Percentiles rank a stretch among this genome's conserved stretches.
phyloP scores from a whole-genome alignment of 106 monocot genomes.

The Dactylorhiza incarnata region DNA sequence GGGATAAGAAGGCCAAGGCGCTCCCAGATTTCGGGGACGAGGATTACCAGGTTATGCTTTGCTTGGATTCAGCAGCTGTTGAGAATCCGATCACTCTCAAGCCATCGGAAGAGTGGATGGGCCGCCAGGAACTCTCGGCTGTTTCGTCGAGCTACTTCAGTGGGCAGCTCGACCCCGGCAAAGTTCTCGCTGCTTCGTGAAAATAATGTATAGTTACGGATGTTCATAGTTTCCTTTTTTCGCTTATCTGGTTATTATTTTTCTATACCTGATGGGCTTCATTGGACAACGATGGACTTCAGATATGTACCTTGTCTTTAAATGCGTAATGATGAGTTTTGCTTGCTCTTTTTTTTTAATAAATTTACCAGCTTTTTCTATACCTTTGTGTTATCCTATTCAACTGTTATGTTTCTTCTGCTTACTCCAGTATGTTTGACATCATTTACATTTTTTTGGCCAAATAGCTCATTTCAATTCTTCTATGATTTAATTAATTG shows the following conservation, averaged over 20 bases:
- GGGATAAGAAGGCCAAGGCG: slow-evolving; percentile 48
- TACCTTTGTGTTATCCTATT: background rate
- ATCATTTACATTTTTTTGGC: background rate
- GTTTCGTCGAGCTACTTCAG: slow-evolving; percentile 58
- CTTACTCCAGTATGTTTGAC: background rate
- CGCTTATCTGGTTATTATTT: too few relatives aligned
- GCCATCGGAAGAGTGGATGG: slow-evolving; percentile 47
- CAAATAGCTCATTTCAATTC: background rate
- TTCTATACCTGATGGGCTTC: too few relatives aligned
- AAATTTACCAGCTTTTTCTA: background rate
- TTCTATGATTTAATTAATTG: background rate
- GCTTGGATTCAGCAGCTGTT: slow-evolving; percentile 43
- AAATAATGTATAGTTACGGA: too few relatives aligned
- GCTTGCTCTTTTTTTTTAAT: background rate
- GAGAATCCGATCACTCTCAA: slow-evolving; percentile 39
- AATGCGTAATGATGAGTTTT: background rate
- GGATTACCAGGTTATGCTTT: slow-evolving; percentile 50
- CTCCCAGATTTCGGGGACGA: slow-evolving; percentile 54
- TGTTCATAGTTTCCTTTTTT: too few relatives aligned
- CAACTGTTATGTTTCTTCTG: background rate
- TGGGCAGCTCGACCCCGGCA: slow-evolving; percentile 52
- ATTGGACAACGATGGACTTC: background rate
- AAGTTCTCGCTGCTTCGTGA: slow-evolving; percentile 22
- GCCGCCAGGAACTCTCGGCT: slow-evolving; percentile 38
- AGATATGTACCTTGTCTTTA: background rate